Base-by-base conservation (phyloP, 108 stramenopile species). In the Conticribra weissflogii region DNA sequence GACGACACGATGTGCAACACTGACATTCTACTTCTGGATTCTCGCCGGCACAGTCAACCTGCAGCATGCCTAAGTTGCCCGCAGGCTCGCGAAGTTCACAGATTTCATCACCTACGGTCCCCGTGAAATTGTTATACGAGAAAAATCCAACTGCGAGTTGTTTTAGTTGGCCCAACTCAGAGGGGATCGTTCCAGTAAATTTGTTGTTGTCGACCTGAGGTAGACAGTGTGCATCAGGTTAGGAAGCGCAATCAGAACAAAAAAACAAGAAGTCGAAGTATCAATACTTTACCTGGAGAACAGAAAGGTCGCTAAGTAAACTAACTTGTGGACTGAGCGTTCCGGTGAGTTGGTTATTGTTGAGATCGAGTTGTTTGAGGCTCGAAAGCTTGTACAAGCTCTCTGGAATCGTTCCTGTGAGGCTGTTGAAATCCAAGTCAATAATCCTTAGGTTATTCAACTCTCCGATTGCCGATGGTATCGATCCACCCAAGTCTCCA, bases 341-440 rank as follows among this genome's bases (percentile, higher is more conserved):
- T 31, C 87, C 86, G 16, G 72, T 75, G 9, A 92, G 55, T 31
- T 67, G 53, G 41, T 92, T 92, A 61, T 87, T 74, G 47, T 92
- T 84, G 47, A 92, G 60, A 44, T 92, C 91, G 48, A 92, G 52
- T 49, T 86, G 66, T 22, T 21, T 41, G 9, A 72, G 54, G 22
- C 23, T 27, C 45, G 24, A 34, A 9, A 72, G 21, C 12, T 24
- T 31, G 23, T 72, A 72, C 2, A 72, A 18, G 8, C 19, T 25
- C 46, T 51, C 31, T 3, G 67, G 67, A 46, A 68, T 68, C 12
- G 8, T 25, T 5, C 67, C 67, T 48, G 33, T 46, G 21, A 68
- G 59, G 17, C n/a, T 41, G 44, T 68, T 58, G 16, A 24, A 59
- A 49, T 60, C 67, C 0, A 68, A 60, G 58, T 68, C 67, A 27